Conservation (phyloP, 208 protist species). For the Acanthamoeba quina region DNA sequence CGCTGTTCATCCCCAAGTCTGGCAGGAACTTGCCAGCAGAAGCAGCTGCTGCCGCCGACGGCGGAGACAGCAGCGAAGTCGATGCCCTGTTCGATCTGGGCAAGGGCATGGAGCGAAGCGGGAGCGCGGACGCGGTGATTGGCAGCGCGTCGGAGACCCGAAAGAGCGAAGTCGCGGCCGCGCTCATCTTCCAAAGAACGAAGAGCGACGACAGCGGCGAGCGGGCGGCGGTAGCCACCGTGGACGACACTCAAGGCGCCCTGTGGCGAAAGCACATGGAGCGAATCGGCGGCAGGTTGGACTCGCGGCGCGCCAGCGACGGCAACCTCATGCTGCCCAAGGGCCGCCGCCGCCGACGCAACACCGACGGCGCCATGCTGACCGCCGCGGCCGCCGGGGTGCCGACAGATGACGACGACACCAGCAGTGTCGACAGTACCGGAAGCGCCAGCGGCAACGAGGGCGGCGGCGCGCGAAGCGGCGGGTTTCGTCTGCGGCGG, state of each 20-base stretch:
- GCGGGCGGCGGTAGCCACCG: background rate
- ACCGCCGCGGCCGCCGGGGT: background rate
- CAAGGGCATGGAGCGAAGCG: background rate
- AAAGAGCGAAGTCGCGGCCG: background rate
- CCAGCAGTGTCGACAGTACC: background rate
- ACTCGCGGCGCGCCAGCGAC: background rate
- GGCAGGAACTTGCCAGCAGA: background rate
- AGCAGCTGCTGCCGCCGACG: background rate
- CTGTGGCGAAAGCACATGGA: background rate
- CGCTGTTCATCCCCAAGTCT: background rate
- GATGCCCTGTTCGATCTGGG: background rate
- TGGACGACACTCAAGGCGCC: background rate
- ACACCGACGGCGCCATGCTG: slow-evolving; percentile 21
- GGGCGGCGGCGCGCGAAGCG: background rate
- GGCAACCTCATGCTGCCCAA: background rate
- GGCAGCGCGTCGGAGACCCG: background rate
- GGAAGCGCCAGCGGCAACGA: background rate
- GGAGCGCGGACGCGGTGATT: background rate
- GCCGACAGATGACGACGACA: background rate
- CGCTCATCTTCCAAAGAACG: background rate
- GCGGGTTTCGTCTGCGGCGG: background rate
- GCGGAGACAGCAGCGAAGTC: background rate
- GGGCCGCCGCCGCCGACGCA: background rate
- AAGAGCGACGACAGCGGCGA: slow-evolving; percentile 7
- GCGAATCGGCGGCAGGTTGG: background rate